Conservation (phyloP, 2,329 filamentous ascomycete species). For the Pyricularia sp. region DNA sequence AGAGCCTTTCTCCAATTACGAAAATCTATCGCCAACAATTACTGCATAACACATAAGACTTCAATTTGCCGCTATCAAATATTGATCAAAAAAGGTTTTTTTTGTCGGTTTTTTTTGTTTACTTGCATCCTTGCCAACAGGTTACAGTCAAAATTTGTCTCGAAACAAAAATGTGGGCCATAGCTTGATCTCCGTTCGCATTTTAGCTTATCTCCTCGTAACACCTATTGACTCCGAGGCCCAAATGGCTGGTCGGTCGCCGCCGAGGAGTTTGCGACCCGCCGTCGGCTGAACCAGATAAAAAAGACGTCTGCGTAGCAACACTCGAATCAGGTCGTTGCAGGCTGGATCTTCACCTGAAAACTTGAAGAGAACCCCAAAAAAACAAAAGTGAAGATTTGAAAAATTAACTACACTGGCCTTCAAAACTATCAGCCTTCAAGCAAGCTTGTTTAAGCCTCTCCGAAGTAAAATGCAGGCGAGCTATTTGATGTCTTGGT, state of each 20-base stretch:
- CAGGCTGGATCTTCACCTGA: neutral
- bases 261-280: constrained; percentile 4
- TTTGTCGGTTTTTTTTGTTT: neutral
- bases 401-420: neutral
- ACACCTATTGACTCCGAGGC: constrained; percentile 5
- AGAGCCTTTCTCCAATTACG: neutral
- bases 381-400: neutral
- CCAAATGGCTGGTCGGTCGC: neutral
- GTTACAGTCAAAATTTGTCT: neutral
- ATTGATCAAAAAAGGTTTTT: neutral
- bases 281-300: neutral
- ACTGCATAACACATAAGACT: neutral
- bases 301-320: neutral
- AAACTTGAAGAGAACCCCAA: no score
- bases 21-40: neutral
- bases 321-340: neutral
- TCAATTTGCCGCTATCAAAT: neutral
- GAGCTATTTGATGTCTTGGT: neutral
- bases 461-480: neutral
- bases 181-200: constrained; percentile 2
- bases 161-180: neutral
- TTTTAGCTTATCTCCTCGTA: constrained; percentile 9
- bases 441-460: neutral
- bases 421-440: neutral
- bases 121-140: neutral